These are phyloP conservation scores for Cadophora sp. DNA, from an alignment of 2,329 filamentous ascomycete genomes.

Conservation along the genomic window DNA sequence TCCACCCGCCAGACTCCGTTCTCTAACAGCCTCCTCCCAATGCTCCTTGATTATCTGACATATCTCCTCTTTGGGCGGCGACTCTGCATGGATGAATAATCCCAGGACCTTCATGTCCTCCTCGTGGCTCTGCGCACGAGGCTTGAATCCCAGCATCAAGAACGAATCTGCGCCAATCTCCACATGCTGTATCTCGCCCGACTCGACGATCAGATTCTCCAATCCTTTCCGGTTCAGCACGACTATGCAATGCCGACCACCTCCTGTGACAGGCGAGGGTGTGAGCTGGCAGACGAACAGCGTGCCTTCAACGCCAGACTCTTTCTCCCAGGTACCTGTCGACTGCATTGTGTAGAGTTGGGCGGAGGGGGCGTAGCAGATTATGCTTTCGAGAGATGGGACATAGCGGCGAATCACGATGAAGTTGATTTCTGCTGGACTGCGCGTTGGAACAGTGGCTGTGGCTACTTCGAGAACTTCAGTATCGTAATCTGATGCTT, in stretches of 20 bases:
- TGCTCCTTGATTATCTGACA: constrained; percentile 39
- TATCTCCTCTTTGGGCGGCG: constrained; percentile 48
- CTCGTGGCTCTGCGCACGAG: constrained; percentile 12
- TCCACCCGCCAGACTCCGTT: constrained; percentile 19
- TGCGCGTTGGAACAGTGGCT: constrained; percentile 55
- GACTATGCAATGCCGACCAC: constrained; percentile 63
- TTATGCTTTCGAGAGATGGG: constrained; percentile 73
- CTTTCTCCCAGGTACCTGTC: constrained; percentile 80
- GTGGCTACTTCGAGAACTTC: constrained; percentile 50
- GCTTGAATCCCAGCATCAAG: constrained; percentile 27
- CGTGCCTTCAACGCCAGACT: constrained; percentile 77
- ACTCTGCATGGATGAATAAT: constrained; percentile 61
- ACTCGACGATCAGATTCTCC: constrained; percentile 72
- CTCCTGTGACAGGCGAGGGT: constrained; percentile 47
- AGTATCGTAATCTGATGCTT: constrained; percentile 61
- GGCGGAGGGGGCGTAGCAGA: constrained; percentile 83
- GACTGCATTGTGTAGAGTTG: constrained; percentile 83
- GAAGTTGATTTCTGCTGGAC: constrained; percentile 88
- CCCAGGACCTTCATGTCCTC: constrained; percentile 53
- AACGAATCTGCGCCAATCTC: constrained; percentile 64
- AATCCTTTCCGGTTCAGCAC: constrained; percentile 76
- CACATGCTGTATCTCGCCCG: constrained; percentile 66
- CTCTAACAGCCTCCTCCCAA: constrained; percentile 39
- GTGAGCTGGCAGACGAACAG: constrained; percentile 82
- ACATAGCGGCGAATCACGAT: constrained; percentile 83